These are phyloP conservation scores for Salinomyces thailandicus DNA, from an alignment of 2,329 filamentous ascomycete species.

Conservation along the genomic window DNA sequence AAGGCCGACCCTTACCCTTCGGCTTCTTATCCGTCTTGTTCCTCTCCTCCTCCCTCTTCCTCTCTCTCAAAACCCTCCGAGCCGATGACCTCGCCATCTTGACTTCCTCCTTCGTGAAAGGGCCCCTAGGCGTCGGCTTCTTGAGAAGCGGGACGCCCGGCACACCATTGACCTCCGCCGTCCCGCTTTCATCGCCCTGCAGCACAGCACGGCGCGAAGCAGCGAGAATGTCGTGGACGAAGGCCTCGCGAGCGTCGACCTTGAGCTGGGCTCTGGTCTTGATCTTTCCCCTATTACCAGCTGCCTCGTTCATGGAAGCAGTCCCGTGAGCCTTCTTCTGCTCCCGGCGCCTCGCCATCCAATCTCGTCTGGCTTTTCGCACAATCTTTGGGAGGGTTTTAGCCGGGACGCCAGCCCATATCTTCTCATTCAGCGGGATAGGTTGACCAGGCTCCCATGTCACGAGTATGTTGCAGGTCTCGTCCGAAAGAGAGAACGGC, in stretches of 20 bases:
- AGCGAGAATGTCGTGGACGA: constrained; percentile 8
- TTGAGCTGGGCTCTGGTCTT: constrained; percentile 5
- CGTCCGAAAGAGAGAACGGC: constrained; percentile 7
- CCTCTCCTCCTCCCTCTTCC: constrained; percentile 8
- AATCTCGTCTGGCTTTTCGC: constrained; percentile 11
- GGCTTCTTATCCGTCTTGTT: constrained; percentile 2
- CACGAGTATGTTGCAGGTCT: constrained; percentile 9
- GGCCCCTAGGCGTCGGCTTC: constrained; percentile 2
- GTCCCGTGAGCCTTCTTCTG: constrained; percentile 5
- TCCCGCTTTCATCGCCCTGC: constrained; percentile 1
- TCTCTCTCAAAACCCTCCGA: constrained; percentile 9
- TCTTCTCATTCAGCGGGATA: constrained; percentile 10
- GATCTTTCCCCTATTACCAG: background rate
- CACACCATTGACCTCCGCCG: constrained; percentile 6
- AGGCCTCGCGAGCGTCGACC: constrained; percentile 6
- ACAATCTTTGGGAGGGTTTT: constrained; percentile 14
- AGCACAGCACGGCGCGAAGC: background rate
- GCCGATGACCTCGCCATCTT: constrained; percentile 10
- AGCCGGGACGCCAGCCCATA: constrained; percentile 12
- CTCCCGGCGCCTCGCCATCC: constrained; percentile 10
- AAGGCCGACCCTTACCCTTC: too few species aligned
- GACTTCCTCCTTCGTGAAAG: constrained; percentile 10
- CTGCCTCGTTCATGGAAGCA: background rate
- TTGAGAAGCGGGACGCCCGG: constrained; percentile 9
- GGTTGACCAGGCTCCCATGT: constrained; percentile 5